phyloP scores from a whole-genome alignment of 2,329 filamentous ascomycete genomes.

The Phialophora macrospora region DNA sequence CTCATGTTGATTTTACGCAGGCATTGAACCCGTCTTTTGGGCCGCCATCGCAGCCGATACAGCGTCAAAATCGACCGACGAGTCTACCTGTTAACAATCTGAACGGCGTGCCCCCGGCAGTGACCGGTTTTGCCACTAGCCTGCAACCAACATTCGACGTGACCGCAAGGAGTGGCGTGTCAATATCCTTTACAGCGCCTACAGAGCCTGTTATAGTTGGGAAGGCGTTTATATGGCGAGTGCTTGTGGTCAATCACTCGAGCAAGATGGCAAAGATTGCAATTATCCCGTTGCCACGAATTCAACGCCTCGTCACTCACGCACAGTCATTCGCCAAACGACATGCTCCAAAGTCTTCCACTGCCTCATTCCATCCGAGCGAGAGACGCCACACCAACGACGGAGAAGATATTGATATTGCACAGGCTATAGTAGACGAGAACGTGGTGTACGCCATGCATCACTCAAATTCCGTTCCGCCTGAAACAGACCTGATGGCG shows the following conservation, averaged over 20 bases:
- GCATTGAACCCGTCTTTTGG: constrained; percentile 55
- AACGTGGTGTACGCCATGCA: constrained; percentile 62
- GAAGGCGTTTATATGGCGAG: constrained; percentile 59
- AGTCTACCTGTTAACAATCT: constrained; percentile 46
- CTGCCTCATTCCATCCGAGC: constrained; percentile 48
- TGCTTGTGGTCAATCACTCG: constrained; percentile 66
- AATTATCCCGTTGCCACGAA: constrained; percentile 56
- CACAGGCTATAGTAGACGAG: constrained; percentile 61
- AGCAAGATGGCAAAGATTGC: constrained; percentile 59
- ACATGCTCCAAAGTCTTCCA: constrained; percentile 53
- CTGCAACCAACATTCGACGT: constrained; percentile 21
- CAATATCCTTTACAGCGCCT: constrained; percentile 62
- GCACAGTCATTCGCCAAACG: constrained; percentile 39
- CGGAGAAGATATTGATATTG: constrained; percentile 44
- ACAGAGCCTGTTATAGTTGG: constrained; percentile 54
- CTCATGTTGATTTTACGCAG: constrained; percentile 56
- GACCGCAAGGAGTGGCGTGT: constrained; percentile 45
- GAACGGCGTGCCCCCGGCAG: constrained; percentile 17
- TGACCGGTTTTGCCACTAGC: constrained; percentile 30
- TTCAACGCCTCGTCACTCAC: constrained; percentile 41
- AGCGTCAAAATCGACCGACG: constrained; percentile 52
- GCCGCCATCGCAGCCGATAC: constrained; percentile 52
- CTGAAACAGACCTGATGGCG: constrained; percentile 60
- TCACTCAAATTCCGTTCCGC: constrained; percentile 48
- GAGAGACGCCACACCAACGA: constrained; percentile 32